phyloP scores from a whole-genome alignment of 768 basidiomycete genomes.

The Kwoniella sp. region DNA sequence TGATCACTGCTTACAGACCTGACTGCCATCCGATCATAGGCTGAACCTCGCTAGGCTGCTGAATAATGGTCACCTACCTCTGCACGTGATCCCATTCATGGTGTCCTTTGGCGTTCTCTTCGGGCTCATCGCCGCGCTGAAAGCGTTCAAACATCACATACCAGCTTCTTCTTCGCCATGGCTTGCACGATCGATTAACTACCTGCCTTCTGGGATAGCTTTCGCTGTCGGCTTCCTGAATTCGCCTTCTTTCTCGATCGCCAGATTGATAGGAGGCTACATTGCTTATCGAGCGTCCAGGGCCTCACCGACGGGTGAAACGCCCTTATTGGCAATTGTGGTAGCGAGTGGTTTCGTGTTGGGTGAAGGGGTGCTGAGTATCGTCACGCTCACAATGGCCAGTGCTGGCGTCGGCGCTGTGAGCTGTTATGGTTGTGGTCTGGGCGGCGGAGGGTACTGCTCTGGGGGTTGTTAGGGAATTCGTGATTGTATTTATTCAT shows the following conservation, averaged over 20 bases:
- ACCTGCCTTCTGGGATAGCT: slow-evolving; percentile 89
- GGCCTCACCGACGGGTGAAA: slow-evolving; percentile 38
- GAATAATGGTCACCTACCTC: slow-evolving; percentile 75
- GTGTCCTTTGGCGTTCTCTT: slow-evolving; percentile 72
- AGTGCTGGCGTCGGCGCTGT: slow-evolving; percentile 72
- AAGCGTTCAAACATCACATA: slow-evolving; percentile 60
- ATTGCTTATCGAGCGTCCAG: slow-evolving; percentile 64
- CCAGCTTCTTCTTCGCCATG: slow-evolving; percentile 5
- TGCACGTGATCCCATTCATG: slow-evolving; percentile 78
- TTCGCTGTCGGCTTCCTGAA: slow-evolving; percentile 96
- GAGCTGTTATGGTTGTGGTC: slow-evolving; percentile 82
- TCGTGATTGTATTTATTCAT: too few relatives aligned
- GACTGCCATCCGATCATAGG: slow-evolving; percentile 38
- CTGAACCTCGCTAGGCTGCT: slow-evolving; percentile 58
- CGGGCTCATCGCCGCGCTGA: slow-evolving; percentile 67
- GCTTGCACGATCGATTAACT: slow-evolving; percentile 57
- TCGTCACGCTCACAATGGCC: slow-evolving; percentile 73
- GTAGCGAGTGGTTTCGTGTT: slow-evolving; percentile 94
- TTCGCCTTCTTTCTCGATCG: slow-evolving; percentile 90
- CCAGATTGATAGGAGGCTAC: slow-evolving; percentile 83
- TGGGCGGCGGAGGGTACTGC: slow-evolving; percentile 55
- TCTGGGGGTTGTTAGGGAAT: slow-evolving; percentile 46
- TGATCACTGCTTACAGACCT: neutral
- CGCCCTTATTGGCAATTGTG: slow-evolving; percentile 65
- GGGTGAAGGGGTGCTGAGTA: slow-evolving; percentile 87